A percentile compares a stretch with the other conserved stretches of the same genome.
These are phyloP conservation scores for Gorgonomyces haynaldii DNA, from an alignment of 192 early-diverging fungal species.

Conservation along the genomic window DNA sequence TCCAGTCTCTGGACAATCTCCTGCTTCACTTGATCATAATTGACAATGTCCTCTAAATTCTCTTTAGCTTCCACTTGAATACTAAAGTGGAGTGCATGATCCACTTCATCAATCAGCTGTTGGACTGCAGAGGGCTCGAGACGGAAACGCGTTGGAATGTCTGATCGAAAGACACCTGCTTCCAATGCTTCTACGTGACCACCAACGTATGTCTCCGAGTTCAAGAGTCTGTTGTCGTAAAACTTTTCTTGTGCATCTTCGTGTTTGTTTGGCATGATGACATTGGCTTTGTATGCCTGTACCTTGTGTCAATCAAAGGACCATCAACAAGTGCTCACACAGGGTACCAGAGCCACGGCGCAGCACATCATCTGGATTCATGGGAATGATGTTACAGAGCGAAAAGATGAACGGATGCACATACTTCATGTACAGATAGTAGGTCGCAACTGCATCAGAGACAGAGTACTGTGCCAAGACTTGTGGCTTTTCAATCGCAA, in stretches of 20 bases:
- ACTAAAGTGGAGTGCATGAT: conserved; percentile 80
- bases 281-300: conserved; percentile 72
- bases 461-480: conserved; percentile 94
- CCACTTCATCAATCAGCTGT: conserved; percentile 78
- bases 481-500: conserved; percentile 84
- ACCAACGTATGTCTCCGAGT: conserved; percentile 95
- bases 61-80: conserved; percentile 73
- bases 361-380: conserved; percentile 93
- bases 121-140: conserved; percentile 66
- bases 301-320: conserved; percentile 46
- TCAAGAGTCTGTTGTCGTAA: conserved; percentile 80
- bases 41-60: conserved; percentile 63
- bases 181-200: conserved; percentile 98
- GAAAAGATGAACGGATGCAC: conserved; percentile 99
- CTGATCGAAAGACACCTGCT: conserved; percentile 92
- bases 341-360: conserved; percentile 93
- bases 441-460: conserved; percentile 98
- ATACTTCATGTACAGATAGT: conserved; percentile 99
- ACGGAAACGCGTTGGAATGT: conserved; percentile 77
- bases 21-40: conserved; percentile 73
- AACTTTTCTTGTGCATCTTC: conserved; percentile 61
- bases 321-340: conserved; percentile 95
- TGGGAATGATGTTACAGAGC: conserved; percentile 97
- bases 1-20: conserved; percentile 54
- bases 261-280: conserved; percentile 98